Conservation (phyloP, 345 rosid genomes). For the Erucastrum elatum region DNA sequence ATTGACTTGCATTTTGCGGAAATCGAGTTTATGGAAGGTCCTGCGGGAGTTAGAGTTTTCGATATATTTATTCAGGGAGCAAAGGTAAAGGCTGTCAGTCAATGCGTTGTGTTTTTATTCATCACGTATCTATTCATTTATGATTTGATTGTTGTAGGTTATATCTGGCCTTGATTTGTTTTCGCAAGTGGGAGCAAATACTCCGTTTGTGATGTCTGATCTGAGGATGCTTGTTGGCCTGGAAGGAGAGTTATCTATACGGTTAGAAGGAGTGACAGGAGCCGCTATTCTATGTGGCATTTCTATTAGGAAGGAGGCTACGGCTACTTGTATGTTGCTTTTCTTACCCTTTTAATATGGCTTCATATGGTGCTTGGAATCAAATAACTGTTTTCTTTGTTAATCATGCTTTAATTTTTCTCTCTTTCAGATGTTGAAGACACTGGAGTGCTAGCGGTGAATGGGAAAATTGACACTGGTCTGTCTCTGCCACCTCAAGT, state of each 20-base stretch:
- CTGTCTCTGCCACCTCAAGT: slow-evolving; percentile 43
- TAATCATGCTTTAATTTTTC: neutral
- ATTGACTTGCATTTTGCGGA: slow-evolving; percentile 59
- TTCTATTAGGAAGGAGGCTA: slow-evolving; percentile 46
- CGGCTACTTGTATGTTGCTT: slow-evolving; percentile 41
- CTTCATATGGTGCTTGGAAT: neutral
- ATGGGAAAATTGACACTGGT: slow-evolving; percentile 33
- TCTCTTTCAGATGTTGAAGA: slow-evolving; percentile 45
- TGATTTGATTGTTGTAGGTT: slow-evolving; percentile 43
- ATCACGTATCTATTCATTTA: neutral
- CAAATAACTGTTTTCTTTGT: neutral
- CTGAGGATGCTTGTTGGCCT: slow-evolving; percentile 49
- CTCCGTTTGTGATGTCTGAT: slow-evolving; percentile 55
- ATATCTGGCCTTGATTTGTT: slow-evolving; percentile 56
- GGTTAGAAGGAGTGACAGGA: slow-evolving; percentile 59
- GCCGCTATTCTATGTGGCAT: slow-evolving; percentile 54
- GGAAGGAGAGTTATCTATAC: slow-evolving; percentile 48
- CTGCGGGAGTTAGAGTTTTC: slow-evolving; percentile 57
- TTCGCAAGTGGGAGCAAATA: slow-evolving; percentile 59
- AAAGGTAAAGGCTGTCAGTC: slow-evolving; percentile 41
- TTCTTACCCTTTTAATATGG: neutral
- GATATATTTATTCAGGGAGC: slow-evolving; percentile 57
- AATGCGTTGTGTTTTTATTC: neutral
- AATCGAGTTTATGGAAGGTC: slow-evolving; percentile 52
- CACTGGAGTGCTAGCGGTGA: slow-evolving; percentile 27